Conservation (phyloP, 192 early-diverging fungal genomes). For the Backusella circina region DNA sequence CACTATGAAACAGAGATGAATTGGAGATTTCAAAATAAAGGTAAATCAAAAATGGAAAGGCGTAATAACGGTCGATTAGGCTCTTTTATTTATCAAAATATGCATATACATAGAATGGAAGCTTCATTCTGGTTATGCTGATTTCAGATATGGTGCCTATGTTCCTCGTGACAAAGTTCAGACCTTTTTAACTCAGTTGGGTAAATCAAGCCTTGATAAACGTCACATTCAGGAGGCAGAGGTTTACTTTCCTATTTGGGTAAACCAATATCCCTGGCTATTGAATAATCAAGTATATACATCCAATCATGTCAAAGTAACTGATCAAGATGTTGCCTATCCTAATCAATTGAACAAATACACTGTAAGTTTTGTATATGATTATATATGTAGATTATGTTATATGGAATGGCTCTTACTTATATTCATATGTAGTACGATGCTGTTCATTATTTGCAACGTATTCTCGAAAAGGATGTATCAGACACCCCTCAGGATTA, state of each 20-base stretch:
- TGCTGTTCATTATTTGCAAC: conserved; percentile 43
- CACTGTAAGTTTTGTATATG: neutral
- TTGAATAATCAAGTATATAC: conserved; percentile 38
- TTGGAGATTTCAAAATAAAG: conserved; percentile 52
- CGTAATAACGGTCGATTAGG: no score
- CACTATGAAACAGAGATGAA: conserved; percentile 45
- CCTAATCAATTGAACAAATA: neutral
- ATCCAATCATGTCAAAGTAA: conserved; percentile 39
- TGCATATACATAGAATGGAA: conserved; percentile 30
- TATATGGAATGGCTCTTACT: neutral
- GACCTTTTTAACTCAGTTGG: conserved; percentile 47
- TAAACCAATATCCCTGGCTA: conserved; percentile 57
- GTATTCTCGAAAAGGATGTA: conserved; percentile 35
- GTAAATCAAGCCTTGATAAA: conserved; percentile 43
- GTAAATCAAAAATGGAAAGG: conserved; percentile 9
- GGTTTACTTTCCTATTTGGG: conserved; percentile 58
- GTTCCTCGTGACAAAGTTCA: conserved; percentile 46
- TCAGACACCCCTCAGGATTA: conserved; percentile 38
- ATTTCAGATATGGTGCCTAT: conserved; percentile 50
- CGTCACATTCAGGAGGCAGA: conserved; percentile 43
- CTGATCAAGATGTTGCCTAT: conserved; percentile 22
- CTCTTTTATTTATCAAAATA: neutral
- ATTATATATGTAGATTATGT: no score
- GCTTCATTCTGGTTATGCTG: conserved; percentile 53
- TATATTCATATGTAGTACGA: conserved; percentile 38